These are phyloP conservation scores for Celoporthe dispersa DNA, from an alignment of 2,329 filamentous ascomycete genomes.

Conservation along the genomic window DNA sequence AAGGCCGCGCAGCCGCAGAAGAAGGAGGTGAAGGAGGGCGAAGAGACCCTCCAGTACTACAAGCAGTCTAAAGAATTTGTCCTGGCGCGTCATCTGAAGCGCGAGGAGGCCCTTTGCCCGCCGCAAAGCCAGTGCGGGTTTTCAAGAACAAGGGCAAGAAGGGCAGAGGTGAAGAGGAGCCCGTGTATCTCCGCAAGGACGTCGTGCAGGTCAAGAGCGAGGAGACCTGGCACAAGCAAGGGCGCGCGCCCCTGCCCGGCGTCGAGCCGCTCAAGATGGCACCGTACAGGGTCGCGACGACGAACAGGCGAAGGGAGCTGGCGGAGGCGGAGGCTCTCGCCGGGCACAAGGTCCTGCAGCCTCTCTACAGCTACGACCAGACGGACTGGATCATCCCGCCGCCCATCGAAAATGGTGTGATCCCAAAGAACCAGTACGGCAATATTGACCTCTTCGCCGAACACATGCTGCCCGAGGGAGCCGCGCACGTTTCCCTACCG, in stretches of 20 bases:
- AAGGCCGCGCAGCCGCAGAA: constrained; percentile 73
- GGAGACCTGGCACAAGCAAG: constrained; percentile 98
- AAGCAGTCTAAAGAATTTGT: constrained; percentile 86
- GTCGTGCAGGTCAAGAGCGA: constrained; percentile 85
- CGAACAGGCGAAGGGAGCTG: constrained; percentile 84
- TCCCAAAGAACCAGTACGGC: constrained; percentile 92
- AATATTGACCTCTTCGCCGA: constrained; percentile 96
- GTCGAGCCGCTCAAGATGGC: constrained; percentile 82
- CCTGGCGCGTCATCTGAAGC: constrained; percentile 81
- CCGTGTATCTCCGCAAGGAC: constrained; percentile 79
- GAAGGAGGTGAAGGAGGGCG: constrained; percentile 73
- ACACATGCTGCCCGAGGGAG: constrained; percentile 84
- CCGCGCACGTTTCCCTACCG: constrained; percentile 84
- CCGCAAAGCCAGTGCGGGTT: constrained; percentile 70
- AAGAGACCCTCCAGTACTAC: constrained; percentile 85
- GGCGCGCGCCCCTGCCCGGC: constrained; percentile 72
- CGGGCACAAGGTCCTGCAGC: constrained; percentile 84
- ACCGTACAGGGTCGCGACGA: constrained; percentile 87
- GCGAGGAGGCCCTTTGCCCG: constrained; percentile 85
- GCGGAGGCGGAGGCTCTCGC: constrained; percentile 80
- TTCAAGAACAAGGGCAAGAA: constrained; percentile 78
- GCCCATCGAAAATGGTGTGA: constrained; percentile 81
- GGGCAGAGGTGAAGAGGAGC: constrained; percentile 71
- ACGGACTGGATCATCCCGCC: constrained; percentile 95
- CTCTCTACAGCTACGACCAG: constrained; percentile 80